Percentiles rank a stretch among this genome's conserved stretches.
Conservation (phyloP, 2,329 filamentous ascomycete species). For the Colletotrichum lini region DNA sequence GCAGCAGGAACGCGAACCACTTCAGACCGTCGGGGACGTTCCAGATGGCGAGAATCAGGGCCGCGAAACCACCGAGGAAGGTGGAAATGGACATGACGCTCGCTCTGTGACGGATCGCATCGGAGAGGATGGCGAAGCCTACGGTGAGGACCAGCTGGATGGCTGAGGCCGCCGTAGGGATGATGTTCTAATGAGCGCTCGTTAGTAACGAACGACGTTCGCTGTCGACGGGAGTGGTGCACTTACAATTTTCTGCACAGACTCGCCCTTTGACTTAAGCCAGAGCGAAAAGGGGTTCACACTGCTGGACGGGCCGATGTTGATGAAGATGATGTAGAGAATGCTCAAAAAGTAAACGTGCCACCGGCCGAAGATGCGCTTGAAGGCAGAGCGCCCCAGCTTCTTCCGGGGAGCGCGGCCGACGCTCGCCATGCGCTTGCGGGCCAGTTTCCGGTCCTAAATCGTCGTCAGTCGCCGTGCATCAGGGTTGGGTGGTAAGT, state of each 20-base stretch:
- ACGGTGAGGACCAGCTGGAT: slow-evolving; percentile 37
- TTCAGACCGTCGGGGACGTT: slow-evolving; percentile 67
- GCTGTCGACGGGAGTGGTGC: slow-evolving; percentile 49
- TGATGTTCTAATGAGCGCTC: slow-evolving; percentile 20
- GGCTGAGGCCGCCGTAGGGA: slow-evolving; percentile 34
- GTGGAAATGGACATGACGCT: slow-evolving; percentile 37
- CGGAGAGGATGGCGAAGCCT: slow-evolving; percentile 35
- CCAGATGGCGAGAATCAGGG: slow-evolving; percentile 66
- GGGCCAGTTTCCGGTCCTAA: slow-evolving; percentile 28
- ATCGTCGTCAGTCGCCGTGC: neutral
- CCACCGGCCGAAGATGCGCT: slow-evolving; percentile 46
- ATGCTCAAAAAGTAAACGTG: slow-evolving; percentile 55
- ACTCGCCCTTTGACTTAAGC: slow-evolving; percentile 58
- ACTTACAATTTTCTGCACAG: slow-evolving; percentile 66
- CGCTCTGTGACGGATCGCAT: slow-evolving; percentile 35
- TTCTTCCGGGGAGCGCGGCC: slow-evolving; percentile 66
- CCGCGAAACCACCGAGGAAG: slow-evolving; percentile 34
- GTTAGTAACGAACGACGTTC: neutral
- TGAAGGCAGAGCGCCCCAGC: slow-evolving; percentile 57
- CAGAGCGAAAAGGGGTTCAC: slow-evolving; percentile 56
- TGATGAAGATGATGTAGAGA: slow-evolving; percentile 63
- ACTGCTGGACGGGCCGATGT: slow-evolving; percentile 58
- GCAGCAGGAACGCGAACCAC: slow-evolving; percentile 67
- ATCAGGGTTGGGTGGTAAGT: rapidly evolving
- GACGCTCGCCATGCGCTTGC: slow-evolving; percentile 51